Base-by-base conservation (phyloP, 768 basidiomycete species). In the Termitomyces sp. region DNA sequence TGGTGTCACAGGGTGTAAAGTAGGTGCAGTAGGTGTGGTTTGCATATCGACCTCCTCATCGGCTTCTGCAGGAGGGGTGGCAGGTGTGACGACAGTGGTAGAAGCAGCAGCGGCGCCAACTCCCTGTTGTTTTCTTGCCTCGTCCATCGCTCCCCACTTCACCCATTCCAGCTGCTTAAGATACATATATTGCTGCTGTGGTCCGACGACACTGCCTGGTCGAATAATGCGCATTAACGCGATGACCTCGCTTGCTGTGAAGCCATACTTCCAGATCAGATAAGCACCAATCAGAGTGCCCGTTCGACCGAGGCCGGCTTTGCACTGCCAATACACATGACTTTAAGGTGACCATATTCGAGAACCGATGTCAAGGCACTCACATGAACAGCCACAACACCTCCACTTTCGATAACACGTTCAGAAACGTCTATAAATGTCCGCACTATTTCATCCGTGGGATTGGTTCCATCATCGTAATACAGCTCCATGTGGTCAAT, bases 391-490 rank as follows among this genome's bases (percentile, higher is more conserved):
- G 92, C 92, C 47, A 95, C 87, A 26, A 87, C 90, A 51, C 92
- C 90, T 11, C 91, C 91, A 20, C 65, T 71, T 60, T 90, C 85
- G 47, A 98, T 85, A 30, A 89, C 77, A 20, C 81, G 75, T 66
- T 98, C 95, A 1, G 88, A 85, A 54, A 92, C 74, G 63, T 91
- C 88, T 63, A 99, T 89, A 67, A 99, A 99, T 57, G 86, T 83
- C 54, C 94, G 82, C 45, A 94, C 90, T 65, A 98, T 97, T 57
- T 97, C 92, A 71, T 97, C 92, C 0, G 94, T 89, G 5, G 96
- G 96, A 71, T 98, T 98, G 24, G 94, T 97, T 22, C 97, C 97
- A 69, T 99, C 97, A 71, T 98, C 94, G 63, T 97, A 98, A 72
- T 96, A 98, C 61, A 98, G 81, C 63, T 96, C 94, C 73, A 88